Evolutionary conservation across 208 protist genomes (phyloP), one percentile per base, ranked within the genome.

Genomic region (Leishmania amazonensis): DNA sequence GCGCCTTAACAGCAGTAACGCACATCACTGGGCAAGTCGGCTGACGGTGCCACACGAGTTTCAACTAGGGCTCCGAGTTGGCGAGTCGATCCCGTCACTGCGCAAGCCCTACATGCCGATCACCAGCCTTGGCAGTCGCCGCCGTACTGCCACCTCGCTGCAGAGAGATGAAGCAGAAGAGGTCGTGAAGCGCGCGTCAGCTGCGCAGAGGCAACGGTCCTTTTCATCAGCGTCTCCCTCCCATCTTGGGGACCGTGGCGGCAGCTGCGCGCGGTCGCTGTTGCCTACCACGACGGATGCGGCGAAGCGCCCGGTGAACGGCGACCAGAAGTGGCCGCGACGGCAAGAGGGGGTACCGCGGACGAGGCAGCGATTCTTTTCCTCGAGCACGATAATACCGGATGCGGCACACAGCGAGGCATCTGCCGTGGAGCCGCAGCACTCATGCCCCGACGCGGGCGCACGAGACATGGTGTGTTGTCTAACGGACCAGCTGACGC

Each of bases 21-120:
- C 78, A 19, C 42, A 45, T 9, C 83, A 71, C 35, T 93, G 91
- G 89, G 87, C 57, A 15, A 81, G 83, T 17, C 70, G 64, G 64
- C 58, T 84, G 2, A 96, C 90, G 49, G 85, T 89, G 40, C 85
- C 92, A 8, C 79, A 58, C 8, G 87, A 58, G 6, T 89, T 89
- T 73, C 51, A 84, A 15, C 87, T 96, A 5, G 84, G 86, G 21
- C 51, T 58, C 17, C 89, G 81, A 28, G 51, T 77, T 2, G 83
- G 84, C 4, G 85, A 88, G 76, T 74, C 81, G 17, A 94, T 93
- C 51, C 84, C 87, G 24, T 85, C 90, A 11, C 82, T 95, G 80
- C 88, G 92, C 3, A 88, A 89, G 76, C 92, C 92, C 21, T 81
- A 86, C 71, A 49, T 76, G 47, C 79, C 82, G 9, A 4, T 19